Conservation (phyloP, 139 green algal genomes). For the Bryopsis sp. region DNA sequence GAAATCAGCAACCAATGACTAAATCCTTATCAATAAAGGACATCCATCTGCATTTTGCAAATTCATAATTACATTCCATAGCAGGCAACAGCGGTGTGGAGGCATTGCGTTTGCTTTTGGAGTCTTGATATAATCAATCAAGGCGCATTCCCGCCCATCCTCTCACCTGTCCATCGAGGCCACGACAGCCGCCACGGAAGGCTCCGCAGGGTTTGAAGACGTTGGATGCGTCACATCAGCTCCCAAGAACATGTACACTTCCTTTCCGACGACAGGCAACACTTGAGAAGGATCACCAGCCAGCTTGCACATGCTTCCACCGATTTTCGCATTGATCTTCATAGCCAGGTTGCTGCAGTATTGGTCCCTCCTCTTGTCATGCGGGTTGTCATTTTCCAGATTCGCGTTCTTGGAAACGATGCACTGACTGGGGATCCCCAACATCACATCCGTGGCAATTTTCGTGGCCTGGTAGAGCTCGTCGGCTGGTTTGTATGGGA, state of each 20-base stretch:
- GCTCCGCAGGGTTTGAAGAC: slow-evolving; percentile 24
- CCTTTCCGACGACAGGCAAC: slow-evolving; percentile 3
- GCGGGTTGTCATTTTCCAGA: not conserved
- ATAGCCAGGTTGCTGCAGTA: slow-evolving; percentile 17
- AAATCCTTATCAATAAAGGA: too few species aligned
- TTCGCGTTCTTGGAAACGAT: slow-evolving; percentile 1
- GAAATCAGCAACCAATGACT: too few species aligned
- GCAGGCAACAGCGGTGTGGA: too few species aligned
- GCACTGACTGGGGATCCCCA: slow-evolving; percentile 16
- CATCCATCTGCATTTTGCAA: too few species aligned
- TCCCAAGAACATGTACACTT: slow-evolving; percentile 57
- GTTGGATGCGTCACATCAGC: slow-evolving; percentile 54
- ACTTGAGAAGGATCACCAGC: not conserved
- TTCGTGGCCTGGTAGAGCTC: slow-evolving; percentile 14
- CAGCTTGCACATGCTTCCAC: slow-evolving; percentile 5
- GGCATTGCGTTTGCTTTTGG: too few species aligned
- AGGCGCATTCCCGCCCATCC: too few species aligned
- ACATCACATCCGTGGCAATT: not conserved
- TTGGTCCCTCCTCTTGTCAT: not conserved
- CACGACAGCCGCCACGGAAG: slow-evolving; percentile 53
- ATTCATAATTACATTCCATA: too few species aligned
- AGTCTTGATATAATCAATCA: too few species aligned
- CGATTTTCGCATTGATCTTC: slow-evolving; percentile 20
- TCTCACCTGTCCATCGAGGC: slow-evolving; percentile 52
- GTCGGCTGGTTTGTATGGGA: not conserved